Evolutionary conservation across 2,329 filamentous ascomycete species (phyloP), one percentile per base, ranked within the genome.

Genomic region (Fusarium burgessii): DNA sequence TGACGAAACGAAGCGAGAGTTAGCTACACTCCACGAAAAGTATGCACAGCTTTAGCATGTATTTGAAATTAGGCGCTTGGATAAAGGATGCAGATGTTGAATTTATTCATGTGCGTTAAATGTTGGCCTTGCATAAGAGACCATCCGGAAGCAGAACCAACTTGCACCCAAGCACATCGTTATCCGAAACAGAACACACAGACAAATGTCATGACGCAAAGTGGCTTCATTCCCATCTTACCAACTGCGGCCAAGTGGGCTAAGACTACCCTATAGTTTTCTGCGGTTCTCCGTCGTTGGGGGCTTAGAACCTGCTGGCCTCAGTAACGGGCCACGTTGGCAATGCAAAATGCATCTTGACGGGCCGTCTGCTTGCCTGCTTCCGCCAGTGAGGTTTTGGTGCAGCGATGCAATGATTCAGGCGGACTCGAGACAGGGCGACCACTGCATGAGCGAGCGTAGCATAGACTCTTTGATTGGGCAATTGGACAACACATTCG

Each of bases 301-400:
- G 35, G 50, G 41, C 56, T 46, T 46, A 35, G 66, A 62, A 59
- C 65, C 58, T 63, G 73, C 62, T 63, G 74, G 74, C 69, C 74
- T 68, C 63, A 61, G 61, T 67, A 64, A 62, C 52, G 65, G 72
- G 69, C 69, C 74, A 74, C 66, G 72, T 60, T 76, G 74, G 74
- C 72, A 68, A 63, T 57, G 67, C 56, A 69, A 38, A 62, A 74
- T 47, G 66, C 64, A 74, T 62, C 56, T 41, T 35, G 50, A 62
- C 67, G 69, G 73, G 59, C 57, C 60, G 54, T 50, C 64, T 67
- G 51, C 62, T 46, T 64, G 68, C 56, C 57, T 50, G 27, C 33
- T 50, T 23, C 58, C 32, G 49, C 42, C 40, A 47, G 41, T 46
- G 29, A 58, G 49, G 40, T 62, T 47, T 62, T 55, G 43, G 45